Conservation (phyloP, 148 eudicot species). For the Heliosperma pusillum region DNA sequence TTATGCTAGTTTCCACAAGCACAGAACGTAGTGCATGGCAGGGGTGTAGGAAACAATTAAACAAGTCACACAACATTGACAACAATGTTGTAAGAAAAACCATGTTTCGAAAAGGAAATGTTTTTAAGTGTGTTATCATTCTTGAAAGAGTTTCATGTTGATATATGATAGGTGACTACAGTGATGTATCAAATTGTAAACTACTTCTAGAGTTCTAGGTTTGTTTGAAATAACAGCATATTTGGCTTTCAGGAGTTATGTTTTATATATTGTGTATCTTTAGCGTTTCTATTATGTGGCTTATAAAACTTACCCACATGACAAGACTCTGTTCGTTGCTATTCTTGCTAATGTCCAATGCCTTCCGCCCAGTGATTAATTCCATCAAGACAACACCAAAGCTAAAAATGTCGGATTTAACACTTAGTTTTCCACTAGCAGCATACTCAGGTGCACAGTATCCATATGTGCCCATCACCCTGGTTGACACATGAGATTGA, state of each 20-base stretch:
- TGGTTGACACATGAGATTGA: conserved; percentile 73
- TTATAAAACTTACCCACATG: conserved; percentile 55
- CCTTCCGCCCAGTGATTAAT: conserved; percentile 74
- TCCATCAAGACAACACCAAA: conserved; percentile 87
- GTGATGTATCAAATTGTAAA: no score
- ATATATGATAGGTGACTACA: no score
- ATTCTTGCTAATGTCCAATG: conserved; percentile 39
- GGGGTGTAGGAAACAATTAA: no score
- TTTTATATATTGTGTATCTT: background rate
- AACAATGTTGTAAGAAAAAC: no score
- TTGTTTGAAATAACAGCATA: background rate
- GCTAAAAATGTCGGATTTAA: conserved; percentile 80
- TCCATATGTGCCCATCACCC: conserved; percentile 93
- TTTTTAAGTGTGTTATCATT: no score
- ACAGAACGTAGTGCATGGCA: no score
- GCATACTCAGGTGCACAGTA: conserved; percentile 96
- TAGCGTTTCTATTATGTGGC: background rate
- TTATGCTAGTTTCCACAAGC: no score
- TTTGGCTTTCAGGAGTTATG: background rate
- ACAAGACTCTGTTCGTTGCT: conserved; percentile 58
- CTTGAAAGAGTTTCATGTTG: no score
- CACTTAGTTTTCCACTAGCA: conserved; percentile 68
- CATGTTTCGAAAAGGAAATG: no score
- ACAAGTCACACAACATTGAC: no score
- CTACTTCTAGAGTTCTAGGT: no score